Evolutionary conservation across 2,329 filamentous ascomycete species (phyloP).

Genomic region (Epichloe scottii): DNA sequence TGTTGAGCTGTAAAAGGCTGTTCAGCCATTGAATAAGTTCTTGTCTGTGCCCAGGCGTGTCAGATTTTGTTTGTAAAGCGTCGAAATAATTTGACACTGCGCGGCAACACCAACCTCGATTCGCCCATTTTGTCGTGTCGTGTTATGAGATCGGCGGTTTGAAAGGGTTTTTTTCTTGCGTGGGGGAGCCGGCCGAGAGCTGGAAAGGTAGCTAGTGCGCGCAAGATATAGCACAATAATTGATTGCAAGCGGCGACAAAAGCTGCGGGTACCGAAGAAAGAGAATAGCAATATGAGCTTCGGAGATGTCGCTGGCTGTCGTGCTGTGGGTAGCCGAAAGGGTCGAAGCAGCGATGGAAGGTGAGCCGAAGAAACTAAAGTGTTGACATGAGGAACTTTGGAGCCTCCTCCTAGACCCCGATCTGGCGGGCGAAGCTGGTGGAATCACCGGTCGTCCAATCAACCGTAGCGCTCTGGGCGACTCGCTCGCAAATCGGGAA

Average conservation of each 20-base stretch:
- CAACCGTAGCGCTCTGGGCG: constrained; percentile 19
- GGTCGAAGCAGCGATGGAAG: constrained; percentile 8
- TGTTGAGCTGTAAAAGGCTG: constrained; percentile 92
- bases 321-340: not conserved
- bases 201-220: not conserved
- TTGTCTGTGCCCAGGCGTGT: constrained; percentile 52
- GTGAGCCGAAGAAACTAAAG: constrained; percentile 7
- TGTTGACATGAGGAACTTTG: constrained; percentile 1
- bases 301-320: constrained; percentile 1
- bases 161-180: not conserved
- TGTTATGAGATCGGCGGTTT: constrained; percentile 6
- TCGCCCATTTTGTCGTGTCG: constrained; percentile 30
- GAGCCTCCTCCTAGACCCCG: not conserved
- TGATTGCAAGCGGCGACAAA: not conserved
- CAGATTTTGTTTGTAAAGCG: constrained; percentile 7
- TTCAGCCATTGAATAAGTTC: constrained; percentile 95
- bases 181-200: not conserved
- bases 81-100: not conserved
- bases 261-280: constrained; percentile 3
- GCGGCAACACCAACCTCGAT: constrained; percentile 27
- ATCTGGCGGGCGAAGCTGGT: constrained; percentile 1
- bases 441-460: constrained; percentile 22
- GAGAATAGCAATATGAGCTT: not conserved
- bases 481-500: constrained; percentile 6
- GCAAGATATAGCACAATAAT: not conserved